Base-by-base conservation (phyloP, 2,329 filamentous ascomycete species). In the Raffaelea deltoideospora region DNA sequence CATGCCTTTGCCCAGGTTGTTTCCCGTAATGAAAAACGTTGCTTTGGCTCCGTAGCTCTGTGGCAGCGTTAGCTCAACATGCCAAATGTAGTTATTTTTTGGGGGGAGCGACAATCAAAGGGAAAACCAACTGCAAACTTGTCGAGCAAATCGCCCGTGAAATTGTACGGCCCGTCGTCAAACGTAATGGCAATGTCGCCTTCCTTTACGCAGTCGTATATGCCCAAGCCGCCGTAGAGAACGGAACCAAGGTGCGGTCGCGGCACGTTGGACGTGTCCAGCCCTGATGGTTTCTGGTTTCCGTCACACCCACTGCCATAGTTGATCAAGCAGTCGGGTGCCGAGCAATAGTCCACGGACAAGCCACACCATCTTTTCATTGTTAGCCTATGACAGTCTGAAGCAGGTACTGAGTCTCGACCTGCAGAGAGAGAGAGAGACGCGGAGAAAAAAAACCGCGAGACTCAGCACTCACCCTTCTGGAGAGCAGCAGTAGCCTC, bases 11-110 rank as follows among this genome's bases (percentile, higher is more conserved):
- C 61, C 61, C 28, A 67, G 57, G 52, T 70, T 72, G 52, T 64
- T 69, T 5, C 69, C 69, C 8, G 65, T 72, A 42, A 80, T 61
- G 53, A 79, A 80, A 51, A 82, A 82, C 2, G 77, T 81, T 2
- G 73, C 76, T 44, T 71, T 76, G 13, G 71, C 74, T 21, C 65
- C 58, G 48, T 77, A 75, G 20, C 56, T 60, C 50, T 56, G 32
- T 13, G n/a, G 21, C 4, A 37, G 21, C 15, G 15, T 30, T 43
- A 33, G 43, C 22, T 19, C 8, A 22, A 18, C 3, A 5, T 5
- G n/a, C 15, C 15, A 15, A 18, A 28, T 8, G 34, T n/a, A 22
- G 17, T 17, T 9, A 5, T 22, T 10, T 11, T 15, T 3, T 26
- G n/a, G 33, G n/a, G n/a, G n/a, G n/a, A 27, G 11, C 4, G 22